phyloP scores from a whole-genome alignment of 2,329 filamentous ascomycete species.

The Rhytidhysteron rufulum region DNA sequence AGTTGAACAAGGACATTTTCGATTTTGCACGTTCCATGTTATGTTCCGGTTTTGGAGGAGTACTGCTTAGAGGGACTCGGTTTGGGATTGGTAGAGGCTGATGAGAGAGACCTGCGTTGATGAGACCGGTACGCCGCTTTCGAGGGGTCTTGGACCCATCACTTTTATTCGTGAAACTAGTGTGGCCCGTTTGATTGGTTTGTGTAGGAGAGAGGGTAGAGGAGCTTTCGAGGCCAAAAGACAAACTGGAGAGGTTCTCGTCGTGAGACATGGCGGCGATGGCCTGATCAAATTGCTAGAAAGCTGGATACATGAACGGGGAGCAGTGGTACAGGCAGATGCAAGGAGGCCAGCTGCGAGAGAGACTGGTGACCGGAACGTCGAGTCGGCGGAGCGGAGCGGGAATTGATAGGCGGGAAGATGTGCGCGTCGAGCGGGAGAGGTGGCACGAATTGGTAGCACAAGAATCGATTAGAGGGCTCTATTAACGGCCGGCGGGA shows the following conservation, averaged over 20 bases:
- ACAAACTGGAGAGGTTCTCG: slow-evolving; percentile 15
- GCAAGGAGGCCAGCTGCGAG: background rate
- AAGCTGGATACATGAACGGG: slow-evolving; percentile 14
- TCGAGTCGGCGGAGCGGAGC: background rate
- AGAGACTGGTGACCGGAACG: background rate
- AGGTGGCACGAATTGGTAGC: slow-evolving; percentile 9
- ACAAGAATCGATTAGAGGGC: slow-evolving; percentile 7
- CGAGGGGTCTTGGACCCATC: slow-evolving; percentile 23
- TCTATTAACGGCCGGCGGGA: slow-evolving; percentile 7
- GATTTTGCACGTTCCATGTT: slow-evolving; percentile 32
- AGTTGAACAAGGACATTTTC: slow-evolving; percentile 48
- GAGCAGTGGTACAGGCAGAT: background rate
- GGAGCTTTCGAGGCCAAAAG: slow-evolving; percentile 13
- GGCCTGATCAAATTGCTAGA: slow-evolving; percentile 12
- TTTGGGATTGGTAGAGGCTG: slow-evolving; percentile 14
- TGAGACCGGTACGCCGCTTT: slow-evolving; percentile 35
- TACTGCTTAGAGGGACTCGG: slow-evolving; percentile 2
- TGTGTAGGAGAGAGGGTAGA: slow-evolving; percentile 17
- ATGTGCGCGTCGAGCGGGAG: slow-evolving; percentile 7
- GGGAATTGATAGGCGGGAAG: slow-evolving; percentile 6
- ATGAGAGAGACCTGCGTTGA: slow-evolving; percentile 25
- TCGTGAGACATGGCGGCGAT: slow-evolving; percentile 23
- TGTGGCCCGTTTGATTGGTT: slow-evolving; percentile 2
- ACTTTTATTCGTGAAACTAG: too few relatives aligned
- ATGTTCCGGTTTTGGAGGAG: slow-evolving; percentile 12